Conservation (phyloP, 345 rosid genomes). For the Populus nigra region DNA sequence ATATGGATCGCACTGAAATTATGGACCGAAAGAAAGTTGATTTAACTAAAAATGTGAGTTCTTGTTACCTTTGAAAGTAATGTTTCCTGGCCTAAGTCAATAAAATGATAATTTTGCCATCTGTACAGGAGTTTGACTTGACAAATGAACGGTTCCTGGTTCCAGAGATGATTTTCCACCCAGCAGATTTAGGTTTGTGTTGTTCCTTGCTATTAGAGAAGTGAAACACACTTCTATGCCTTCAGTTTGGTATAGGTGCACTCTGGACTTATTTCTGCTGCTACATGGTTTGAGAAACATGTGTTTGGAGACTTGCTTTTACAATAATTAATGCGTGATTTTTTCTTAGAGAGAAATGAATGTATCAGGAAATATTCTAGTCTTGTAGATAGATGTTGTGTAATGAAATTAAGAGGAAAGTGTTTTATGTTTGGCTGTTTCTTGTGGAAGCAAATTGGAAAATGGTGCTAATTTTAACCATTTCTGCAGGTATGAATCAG, state of each 20-base stretch:
- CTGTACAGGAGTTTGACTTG: constrained; percentile 82
- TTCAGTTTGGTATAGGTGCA: background rate
- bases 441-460: background rate
- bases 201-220: background rate
- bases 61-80: background rate
- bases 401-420: background rate
- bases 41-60: constrained; percentile 60
- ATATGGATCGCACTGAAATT: constrained; percentile 29
- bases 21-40: constrained; percentile 53
- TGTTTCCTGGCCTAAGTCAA: background rate
- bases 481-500: constrained; percentile 76
- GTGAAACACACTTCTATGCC: background rate
- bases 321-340: background rate
- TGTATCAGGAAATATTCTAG: background rate
- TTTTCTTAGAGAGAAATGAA: background rate
- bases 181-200: constrained; percentile 79
- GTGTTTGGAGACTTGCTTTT: background rate
- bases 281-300: background rate
- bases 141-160: constrained; percentile 92
- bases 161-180: constrained; percentile 92
- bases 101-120: constrained; percentile 8
- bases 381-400: background rate
- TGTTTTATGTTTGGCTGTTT: background rate
- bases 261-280: background rate
- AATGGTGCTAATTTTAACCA: background rate